Evolutionary conservation across 345 rosid genomes (phyloP), one percentile per base, ranked within the genome.

Genomic region (Theobroma cacao): DNA sequence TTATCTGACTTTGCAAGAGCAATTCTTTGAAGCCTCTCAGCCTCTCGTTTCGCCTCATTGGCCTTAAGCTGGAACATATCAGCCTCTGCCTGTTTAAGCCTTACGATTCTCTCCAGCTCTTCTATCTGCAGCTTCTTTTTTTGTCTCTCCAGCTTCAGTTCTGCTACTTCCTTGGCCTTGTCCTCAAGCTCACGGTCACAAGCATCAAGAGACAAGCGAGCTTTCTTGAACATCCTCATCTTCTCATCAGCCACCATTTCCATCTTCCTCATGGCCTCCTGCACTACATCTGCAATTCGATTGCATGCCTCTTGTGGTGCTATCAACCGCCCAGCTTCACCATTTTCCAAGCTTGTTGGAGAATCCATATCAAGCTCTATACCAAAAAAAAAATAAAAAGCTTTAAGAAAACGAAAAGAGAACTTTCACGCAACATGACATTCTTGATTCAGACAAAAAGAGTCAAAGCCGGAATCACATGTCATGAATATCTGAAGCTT

Each of bases 31-130:
- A 94, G 84, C 86, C 94, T 89, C 82, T 92, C 99, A 5, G 94
- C 95, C 74, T 96, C 98, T 77, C 88, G 84, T 82, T 92, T 96
- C 8, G 99, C 99, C 74, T 90, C 99, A 60, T 89, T 90, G 75
- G 99, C 99, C 84, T 94, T 94, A 18, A 90, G 82, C 87, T 97
- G 99, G 88, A 93, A 97, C 99, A 97, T 97, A 72, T 97, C 97
- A 3, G 99, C 97, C 85, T 94, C 99, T 17, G 98, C 98, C 82
- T 87, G 93, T 72, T 94, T 97, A 62, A 94, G 94, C 84, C 99
- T 90, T 80, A 93, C 96, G 34, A 97, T 94, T 85, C 82, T 93
- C 86, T 97, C 98, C 1, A 93, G 90, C 80, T 97, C 98, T 64
- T 97, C 99, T 55, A 97, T 83, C 85, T 97, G 98, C 30, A 79